phyloP scores from a whole-genome alignment of 2,329 filamentous ascomycete species.

The Fusarium nematophilum region DNA sequence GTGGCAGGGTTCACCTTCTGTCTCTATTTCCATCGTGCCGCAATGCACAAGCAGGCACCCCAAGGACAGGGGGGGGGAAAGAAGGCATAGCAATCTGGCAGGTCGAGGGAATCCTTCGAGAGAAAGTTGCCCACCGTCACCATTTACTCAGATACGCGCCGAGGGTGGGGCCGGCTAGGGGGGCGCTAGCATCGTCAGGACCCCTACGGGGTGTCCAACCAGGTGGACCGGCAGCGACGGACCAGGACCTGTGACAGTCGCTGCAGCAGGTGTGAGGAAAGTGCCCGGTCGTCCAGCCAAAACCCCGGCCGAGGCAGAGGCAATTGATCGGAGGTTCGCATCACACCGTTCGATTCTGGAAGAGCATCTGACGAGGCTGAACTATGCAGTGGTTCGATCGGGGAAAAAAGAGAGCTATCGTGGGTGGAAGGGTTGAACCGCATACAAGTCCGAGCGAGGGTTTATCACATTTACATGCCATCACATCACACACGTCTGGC shows the following conservation, averaged over 20 bases:
- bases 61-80: no score
- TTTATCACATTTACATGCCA: constrained; percentile 32
- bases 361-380: constrained; percentile 42
- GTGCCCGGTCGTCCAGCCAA: constrained; percentile 20
- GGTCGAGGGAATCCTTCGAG: not conserved
- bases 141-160: constrained; percentile 26
- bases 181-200: constrained; percentile 7
- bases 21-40: constrained; percentile 8
- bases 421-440: constrained; percentile 7
- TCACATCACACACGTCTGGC: constrained; percentile 40
- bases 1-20: constrained; percentile 12
- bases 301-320: constrained; percentile 22
- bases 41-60: constrained; percentile 9
- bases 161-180: constrained; percentile 16
- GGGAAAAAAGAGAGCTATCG: constrained; percentile 26
- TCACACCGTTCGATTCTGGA: constrained; percentile 43
- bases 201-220: constrained; percentile 22
- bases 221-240: constrained; percentile 7
- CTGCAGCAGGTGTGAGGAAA: constrained; percentile 38
- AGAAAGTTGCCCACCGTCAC: not conserved
- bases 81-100: constrained; percentile 13
- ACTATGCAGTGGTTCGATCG: constrained; percentile 38
- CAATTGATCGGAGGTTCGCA: constrained; percentile 28
- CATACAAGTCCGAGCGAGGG: constrained; percentile 5
- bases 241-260: constrained; percentile 40